Evolutionary conservation across 768 basidiomycete species (phyloP).

Genomic region (Agaricus sinodeliciosus): DNA sequence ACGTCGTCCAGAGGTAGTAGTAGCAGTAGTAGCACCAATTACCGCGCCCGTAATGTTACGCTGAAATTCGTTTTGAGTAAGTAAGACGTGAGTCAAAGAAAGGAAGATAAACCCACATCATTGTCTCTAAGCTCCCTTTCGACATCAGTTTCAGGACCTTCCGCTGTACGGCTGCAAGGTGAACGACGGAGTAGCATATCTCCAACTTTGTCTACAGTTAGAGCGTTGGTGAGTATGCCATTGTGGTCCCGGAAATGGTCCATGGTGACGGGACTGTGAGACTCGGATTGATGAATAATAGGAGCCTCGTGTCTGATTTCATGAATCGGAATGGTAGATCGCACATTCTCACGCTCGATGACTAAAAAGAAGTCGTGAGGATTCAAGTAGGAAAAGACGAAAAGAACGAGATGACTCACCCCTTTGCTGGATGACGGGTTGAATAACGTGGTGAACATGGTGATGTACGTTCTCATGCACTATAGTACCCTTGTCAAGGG

Average conservation of each 20-base stretch:
- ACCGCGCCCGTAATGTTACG: neutral
- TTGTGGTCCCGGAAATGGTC: conserved; percentile 25
- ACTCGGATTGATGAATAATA: conserved; percentile 28
- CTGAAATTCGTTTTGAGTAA: neutral
- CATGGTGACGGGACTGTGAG: conserved; percentile 24
- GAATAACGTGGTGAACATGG: conserved; percentile 31
- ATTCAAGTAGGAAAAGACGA: neutral
- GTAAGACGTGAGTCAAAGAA: neutral
- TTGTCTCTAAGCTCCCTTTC: conserved; percentile 15
- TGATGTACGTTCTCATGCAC: conserved; percentile 26
- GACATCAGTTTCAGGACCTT: conserved; percentile 18
- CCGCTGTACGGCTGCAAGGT: conserved; percentile 18
- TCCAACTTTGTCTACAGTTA: conserved; percentile 15
- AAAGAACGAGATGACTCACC: conserved; percentile 17
- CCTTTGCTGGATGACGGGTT: conserved; percentile 33
- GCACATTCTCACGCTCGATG: conserved; percentile 22
- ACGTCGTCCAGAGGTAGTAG: neutral
- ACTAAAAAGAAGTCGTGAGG: conserved; percentile 15
- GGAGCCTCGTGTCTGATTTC: conserved; percentile 31
- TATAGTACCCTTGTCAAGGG: conserved; percentile 27
- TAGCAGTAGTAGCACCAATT: neutral
- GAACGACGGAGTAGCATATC: conserved; percentile 16
- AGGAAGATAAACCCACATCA: neutral
- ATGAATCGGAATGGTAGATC: conserved; percentile 29
- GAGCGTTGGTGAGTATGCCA: conserved; percentile 14